A percentile compares a stretch with the other conserved stretches of the same genome.
These are phyloP conservation scores for Oxytropis ochrocephala DNA, from an alignment of 306 rosid species.

Conservation along the genomic window DNA sequence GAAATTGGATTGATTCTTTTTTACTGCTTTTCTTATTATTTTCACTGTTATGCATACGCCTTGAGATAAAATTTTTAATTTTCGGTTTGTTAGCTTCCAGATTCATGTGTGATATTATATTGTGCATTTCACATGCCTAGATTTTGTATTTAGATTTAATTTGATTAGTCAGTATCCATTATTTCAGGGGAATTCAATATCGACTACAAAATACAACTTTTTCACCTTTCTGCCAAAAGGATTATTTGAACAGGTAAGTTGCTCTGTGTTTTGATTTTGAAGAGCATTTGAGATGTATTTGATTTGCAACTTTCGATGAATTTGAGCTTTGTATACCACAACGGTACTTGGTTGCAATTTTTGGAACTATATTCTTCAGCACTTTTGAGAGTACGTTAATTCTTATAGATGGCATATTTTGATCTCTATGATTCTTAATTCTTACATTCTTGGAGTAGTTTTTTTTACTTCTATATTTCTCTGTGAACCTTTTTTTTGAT, in stretches of 20 bases:
- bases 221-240: slow-evolving; percentile 88
- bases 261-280: slow-evolving; percentile 17
- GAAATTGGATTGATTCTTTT: background rate
- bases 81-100: background rate
- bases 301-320: background rate
- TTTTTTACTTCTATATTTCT: background rate
- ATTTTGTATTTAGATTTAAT: slow-evolving; percentile 8
- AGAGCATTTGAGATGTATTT: slow-evolving; percentile 1
- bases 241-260: slow-evolving; percentile 87
- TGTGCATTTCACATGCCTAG: slow-evolving; percentile 4
- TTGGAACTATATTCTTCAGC: background rate
- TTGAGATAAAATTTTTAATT: background rate
- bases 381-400: background rate
- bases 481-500: background rate
- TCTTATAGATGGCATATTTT: slow-evolving; percentile 4
- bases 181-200: slow-evolving; percentile 87
- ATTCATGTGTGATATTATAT: slow-evolving; percentile 15
- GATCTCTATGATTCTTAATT: background rate
- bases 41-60: background rate
- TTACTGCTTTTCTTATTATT: background rate
- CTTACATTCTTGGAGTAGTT: background rate
- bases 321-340: background rate
- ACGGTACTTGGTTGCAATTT: background rate
- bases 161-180: slow-evolving; percentile 26
- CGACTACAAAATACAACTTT: slow-evolving; percentile 86